Conservation (phyloP, 148 eudicot species). For the Silene conica region DNA sequence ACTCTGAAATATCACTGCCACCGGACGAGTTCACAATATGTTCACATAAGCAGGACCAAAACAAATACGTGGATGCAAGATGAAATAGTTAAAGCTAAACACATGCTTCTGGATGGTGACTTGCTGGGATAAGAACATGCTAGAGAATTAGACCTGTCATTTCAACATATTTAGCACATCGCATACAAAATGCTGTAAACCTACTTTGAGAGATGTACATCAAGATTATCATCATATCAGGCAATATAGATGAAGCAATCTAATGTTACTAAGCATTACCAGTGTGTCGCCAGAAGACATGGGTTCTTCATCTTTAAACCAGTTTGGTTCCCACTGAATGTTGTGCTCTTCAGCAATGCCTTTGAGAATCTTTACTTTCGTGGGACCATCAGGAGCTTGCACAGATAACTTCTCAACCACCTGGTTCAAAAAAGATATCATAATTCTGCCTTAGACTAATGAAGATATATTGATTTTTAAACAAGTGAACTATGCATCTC, state of each 20-base stretch:
- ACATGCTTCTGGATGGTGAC: background rate
- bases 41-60: background rate
- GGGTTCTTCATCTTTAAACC: constrained; percentile 59
- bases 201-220: background rate
- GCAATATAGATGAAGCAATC: background rate
- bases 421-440: constrained; percentile 41
- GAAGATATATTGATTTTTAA: background rate
- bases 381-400: constrained; percentile 75
- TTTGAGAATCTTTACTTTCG: constrained; percentile 70
- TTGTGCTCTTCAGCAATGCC: constrained; percentile 85
- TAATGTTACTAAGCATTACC: constrained; percentile 35
- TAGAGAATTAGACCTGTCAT: background rate
- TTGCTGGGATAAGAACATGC: background rate
- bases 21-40: background rate
- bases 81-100: background rate
- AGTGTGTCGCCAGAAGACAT: constrained; percentile 42
- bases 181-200: background rate
- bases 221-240: background rate
- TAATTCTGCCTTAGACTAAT: constrained; percentile 3
- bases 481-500: background rate
- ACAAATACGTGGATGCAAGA: background rate
- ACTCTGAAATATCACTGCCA: background rate
- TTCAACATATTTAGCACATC: background rate
- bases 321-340: constrained; percentile 73
- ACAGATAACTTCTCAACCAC: constrained; percentile 89